A percentile compares a stretch with the other conserved stretches of the same genome.
Conservation (phyloP, 2,329 filamentous ascomycete genomes). For the Aureobasidium sp. region DNA sequence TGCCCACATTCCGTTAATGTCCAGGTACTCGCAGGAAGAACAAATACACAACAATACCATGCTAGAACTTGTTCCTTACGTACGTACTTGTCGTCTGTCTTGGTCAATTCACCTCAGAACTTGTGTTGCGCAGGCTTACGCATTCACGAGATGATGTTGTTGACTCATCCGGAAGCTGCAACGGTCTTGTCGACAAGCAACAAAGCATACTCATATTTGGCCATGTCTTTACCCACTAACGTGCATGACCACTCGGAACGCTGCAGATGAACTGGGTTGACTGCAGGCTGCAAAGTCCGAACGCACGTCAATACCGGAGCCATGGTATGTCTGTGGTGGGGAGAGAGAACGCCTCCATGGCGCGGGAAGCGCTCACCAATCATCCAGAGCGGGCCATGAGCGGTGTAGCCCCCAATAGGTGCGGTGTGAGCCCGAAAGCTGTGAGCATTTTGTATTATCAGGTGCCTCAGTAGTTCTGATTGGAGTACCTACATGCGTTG, state of each 20-base stretch:
- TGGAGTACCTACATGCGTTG: conserved; percentile 3
- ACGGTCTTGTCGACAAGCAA: not conserved
- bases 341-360: not conserved
- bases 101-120: not conserved
- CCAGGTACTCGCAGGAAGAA: not conserved
- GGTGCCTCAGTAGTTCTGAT: not conserved
- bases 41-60: not conserved
- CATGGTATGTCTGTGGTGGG: conserved; percentile 1
- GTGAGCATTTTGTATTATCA: conserved; percentile 6
- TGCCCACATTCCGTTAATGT: not conserved
- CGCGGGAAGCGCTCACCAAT: conserved; percentile 6
- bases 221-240: not conserved
- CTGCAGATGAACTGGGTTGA: not conserved
- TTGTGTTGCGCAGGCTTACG: not conserved
- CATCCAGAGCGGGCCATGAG: not conserved
- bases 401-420: conserved; percentile 8
- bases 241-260: not conserved
- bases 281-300: conserved; percentile 1
- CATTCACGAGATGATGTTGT: not conserved
- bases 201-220: not conserved
- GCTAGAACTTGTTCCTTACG: not conserved
- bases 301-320: not conserved
- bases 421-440: conserved; percentile 6
- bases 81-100: not conserved
- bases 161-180: not conserved